Evolutionary conservation across 108 stramenopile genomes (phyloP).

Genomic region (Chaetoceros tenuissimus): DNA sequence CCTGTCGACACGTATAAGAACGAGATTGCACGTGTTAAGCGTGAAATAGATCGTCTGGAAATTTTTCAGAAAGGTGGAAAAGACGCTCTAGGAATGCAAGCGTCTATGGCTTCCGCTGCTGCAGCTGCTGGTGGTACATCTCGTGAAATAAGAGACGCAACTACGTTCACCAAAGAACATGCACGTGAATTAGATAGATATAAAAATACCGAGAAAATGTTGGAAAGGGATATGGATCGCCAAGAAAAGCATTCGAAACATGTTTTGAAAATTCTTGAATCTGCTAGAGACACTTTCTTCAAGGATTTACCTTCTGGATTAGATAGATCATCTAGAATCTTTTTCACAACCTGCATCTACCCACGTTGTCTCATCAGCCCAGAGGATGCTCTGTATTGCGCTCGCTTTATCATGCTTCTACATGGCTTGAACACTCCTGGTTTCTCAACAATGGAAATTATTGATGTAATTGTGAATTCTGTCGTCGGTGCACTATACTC

Average conservation of each 20-base stretch:
- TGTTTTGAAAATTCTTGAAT: conserved; percentile 31
- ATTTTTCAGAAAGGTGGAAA: conserved; percentile 31
- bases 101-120: conserved; percentile 27
- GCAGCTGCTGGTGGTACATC: conserved; percentile 27
- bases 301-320: neutral
- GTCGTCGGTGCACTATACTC: conserved; percentile 58
- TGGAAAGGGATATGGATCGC: conserved; percentile 42
- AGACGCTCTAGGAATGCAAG: conserved; percentile 18
- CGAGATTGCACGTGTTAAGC: conserved; percentile 56
- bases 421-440: conserved; percentile 73
- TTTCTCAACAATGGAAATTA: conserved; percentile 58
- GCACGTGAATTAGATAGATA: conserved; percentile 39
- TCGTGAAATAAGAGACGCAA: conserved; percentile 27
- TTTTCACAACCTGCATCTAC: conserved; percentile 66
- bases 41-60: conserved; percentile 50
- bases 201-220: conserved; percentile 28
- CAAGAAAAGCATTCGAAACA: conserved; percentile 54
- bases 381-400: conserved; percentile 81
- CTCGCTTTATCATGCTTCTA: conserved; percentile 58
- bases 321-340: conserved; percentile 6
- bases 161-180: conserved; percentile 29
- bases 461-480: conserved; percentile 56
- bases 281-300: conserved; percentile 33
- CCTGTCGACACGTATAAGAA: conserved; percentile 54
- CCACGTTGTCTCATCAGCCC: conserved; percentile 66